phyloP scores from a whole-genome alignment of 2,329 filamentous ascomycete species.

The Sporothrix humicola region DNA sequence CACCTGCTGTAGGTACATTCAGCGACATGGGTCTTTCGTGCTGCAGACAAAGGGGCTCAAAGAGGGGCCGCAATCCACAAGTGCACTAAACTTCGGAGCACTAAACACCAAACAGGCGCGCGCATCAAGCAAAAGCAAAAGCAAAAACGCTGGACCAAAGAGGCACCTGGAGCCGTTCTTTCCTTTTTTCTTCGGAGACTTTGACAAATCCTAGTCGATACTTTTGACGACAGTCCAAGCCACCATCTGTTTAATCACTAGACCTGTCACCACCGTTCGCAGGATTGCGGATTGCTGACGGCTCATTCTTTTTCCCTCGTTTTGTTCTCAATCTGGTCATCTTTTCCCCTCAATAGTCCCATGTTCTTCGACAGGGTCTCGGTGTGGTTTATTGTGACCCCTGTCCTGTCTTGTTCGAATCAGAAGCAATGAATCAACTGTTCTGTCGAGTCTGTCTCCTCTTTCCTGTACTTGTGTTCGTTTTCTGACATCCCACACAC shows the following conservation, averaged over 20 bases:
- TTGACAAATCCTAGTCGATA: constrained; percentile 1
- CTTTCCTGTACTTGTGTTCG: not conserved
- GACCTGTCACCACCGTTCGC: not conserved
- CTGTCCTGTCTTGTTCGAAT: not conserved
- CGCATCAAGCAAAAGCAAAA: not conserved
- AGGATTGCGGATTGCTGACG: constrained; percentile 9
- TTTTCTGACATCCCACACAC: constrained; percentile 3
- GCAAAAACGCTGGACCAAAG: constrained; percentile 5
- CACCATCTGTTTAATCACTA: no score
- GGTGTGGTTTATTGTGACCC: not conserved
- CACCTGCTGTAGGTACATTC: constrained; percentile 1
- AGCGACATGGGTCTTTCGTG: not conserved
- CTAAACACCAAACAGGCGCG: constrained; percentile 12
- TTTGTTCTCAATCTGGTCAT: not conserved
- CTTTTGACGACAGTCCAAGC: not conserved
- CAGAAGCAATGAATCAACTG: no score
- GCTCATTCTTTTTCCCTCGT: constrained; percentile 6
- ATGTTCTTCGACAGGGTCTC: not conserved
- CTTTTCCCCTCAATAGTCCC: not conserved
- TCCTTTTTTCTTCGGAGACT: not conserved
- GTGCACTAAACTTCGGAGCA: not conserved
- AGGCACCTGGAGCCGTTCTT: constrained; percentile 20
- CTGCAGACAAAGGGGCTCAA: constrained; percentile 18
- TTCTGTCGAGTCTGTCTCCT: not conserved
- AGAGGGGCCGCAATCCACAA: not conserved